Base-by-base conservation (phyloP, 2,329 filamentous ascomycete species). In the Pseudogymnoascus sp. region DNA sequence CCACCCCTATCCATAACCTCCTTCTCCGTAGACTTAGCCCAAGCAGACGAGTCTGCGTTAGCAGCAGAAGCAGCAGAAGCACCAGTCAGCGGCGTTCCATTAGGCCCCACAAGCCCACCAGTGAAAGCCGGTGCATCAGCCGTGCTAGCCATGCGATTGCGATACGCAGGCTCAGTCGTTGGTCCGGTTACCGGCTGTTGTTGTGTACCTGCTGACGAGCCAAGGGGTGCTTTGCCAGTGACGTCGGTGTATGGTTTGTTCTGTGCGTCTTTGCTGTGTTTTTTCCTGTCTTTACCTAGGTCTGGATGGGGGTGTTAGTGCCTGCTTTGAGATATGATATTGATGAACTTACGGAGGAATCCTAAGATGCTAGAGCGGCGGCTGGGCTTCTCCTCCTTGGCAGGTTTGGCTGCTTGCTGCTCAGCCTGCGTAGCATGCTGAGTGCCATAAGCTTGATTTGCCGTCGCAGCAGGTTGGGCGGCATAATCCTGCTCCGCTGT, bases 291-390 rank as follows among this genome's bases (percentile, higher is more conserved):
- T 4, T 67, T 60, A 4, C 37, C 58, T 37, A 60, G 69, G 45
- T 71, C 68, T 69, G 33, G n/a, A 4, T 58, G 37, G 37, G n/a
- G 63, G 58, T 62, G 66, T 43, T 8, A 60, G 49, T 21, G 18
- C n/a, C 37, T 31, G 28, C 5, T 28, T 21, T n/a, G 5, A 3
- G 5, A 58, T 28, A 43, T 4, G n/a, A 3, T 25, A 3, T 16
- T 5, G 55, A 11, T 16, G 12, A n/a, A 65, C 68, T 65, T 65
- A 70, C 69, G 67, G 3, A 70, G 61, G 63, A 70, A 70, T 5
- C 64, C 65, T 11, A 70, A 60, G 8, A 70, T 38, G 7, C 68
- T 66, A 35, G 63, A 64, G 33, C 66, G 65, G 33, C 63, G 62
- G 14, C 64, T 49, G 5, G 65, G 31, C 58, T 65, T 61, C 61